phyloP scores from a whole-genome alignment of 1,139 yeast species.

The Pichia sp. region DNA sequence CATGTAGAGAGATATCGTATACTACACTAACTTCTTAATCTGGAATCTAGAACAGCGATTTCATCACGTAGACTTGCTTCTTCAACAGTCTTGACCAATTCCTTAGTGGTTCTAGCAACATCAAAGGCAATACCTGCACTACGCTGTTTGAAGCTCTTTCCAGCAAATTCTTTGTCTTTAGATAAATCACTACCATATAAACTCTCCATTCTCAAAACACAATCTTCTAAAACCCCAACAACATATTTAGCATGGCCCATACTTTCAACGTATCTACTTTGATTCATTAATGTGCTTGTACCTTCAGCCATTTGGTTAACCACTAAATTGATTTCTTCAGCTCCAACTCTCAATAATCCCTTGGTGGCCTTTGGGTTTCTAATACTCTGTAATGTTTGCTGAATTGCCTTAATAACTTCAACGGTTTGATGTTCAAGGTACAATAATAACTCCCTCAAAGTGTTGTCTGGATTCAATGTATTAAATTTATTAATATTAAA shows the following conservation, averaged over 20 bases:
- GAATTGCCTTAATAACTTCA: conserved; percentile 85
- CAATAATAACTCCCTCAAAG: conserved; percentile 73
- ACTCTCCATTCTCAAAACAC: conserved; percentile 69
- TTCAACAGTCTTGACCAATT: conserved; percentile 89
- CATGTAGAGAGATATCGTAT: too few species aligned
- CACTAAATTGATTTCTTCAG: conserved; percentile 66
- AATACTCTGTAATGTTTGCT: conserved; percentile 67
- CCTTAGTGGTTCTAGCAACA: conserved; percentile 93
- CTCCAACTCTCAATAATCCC: conserved; percentile 65
- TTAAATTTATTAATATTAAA: conserved; percentile 72
- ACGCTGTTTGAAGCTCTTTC: conserved; percentile 84
- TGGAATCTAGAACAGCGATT: conserved; percentile 29
- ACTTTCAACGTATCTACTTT: conserved; percentile 72
- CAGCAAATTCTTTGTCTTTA: conserved; percentile 66
- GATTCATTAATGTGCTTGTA: conserved; percentile 82
- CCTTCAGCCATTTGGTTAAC: conserved; percentile 88
- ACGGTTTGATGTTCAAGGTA: conserved; percentile 93
- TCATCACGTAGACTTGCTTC: conserved; percentile 78
- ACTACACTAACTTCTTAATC: conserved; percentile 21
- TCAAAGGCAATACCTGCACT: conserved; percentile 95
- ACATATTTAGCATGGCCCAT: conserved; percentile 92
- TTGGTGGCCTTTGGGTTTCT: conserved; percentile 72
- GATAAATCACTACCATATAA: conserved; percentile 37
- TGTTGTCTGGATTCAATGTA: conserved; percentile 80
- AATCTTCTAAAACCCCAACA: conserved; percentile 77